phyloP scores from a whole-genome alignment of 495 filamentous ascomycete genomes.

The Cladorrhinum samala region DNA sequence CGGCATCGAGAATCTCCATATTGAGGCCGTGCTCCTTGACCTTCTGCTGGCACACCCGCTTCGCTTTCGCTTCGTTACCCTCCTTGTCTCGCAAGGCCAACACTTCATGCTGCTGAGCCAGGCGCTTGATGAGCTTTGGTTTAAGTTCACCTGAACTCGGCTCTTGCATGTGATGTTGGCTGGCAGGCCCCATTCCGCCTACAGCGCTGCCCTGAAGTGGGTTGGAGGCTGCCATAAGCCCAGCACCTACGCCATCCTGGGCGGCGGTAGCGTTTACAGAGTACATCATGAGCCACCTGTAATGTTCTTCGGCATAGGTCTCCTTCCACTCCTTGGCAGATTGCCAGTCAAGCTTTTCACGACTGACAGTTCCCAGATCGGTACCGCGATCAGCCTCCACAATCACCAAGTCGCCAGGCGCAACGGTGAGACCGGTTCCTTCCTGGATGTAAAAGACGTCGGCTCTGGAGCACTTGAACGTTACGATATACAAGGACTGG shows the following conservation, averaged over 20 bases:
- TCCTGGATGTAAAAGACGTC: conserved; percentile 97
- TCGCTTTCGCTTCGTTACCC: conserved; percentile 94
- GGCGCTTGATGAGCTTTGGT: conserved; percentile 90
- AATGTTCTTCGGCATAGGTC: conserved; percentile 85
- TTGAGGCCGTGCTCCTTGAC: conserved; percentile 88
- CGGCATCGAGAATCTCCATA: conserved; percentile 99
- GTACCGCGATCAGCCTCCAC: conserved; percentile 95
- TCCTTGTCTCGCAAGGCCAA: conserved; percentile 85
- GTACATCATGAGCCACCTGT: conserved; percentile 96
- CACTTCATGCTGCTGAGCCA: conserved; percentile 87
- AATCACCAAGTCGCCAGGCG: conserved; percentile 87
- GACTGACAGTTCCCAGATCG: conserved; percentile 87
- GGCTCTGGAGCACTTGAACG: conserved; percentile 90
- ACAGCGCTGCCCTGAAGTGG: conserved; percentile 59
- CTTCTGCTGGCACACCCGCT: conserved; percentile 92
- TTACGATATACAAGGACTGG: conserved; percentile 83
- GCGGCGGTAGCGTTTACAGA: conserved; percentile 65
- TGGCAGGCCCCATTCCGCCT: conserved; percentile 68
- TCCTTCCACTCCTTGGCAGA: conserved; percentile 84
- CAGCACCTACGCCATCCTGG: conserved; percentile 48
- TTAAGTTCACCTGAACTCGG: conserved; percentile 71
- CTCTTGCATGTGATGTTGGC: conserved; percentile 66
- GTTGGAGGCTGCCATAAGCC: conserved; percentile 52
- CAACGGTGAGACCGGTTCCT: conserved; percentile 85
- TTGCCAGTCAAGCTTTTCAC: conserved; percentile 74